Evolutionary conservation across 208 protist species (phyloP), one percentile per base, ranked within the genome.

Genomic region (Angomonas deanei): DNA sequence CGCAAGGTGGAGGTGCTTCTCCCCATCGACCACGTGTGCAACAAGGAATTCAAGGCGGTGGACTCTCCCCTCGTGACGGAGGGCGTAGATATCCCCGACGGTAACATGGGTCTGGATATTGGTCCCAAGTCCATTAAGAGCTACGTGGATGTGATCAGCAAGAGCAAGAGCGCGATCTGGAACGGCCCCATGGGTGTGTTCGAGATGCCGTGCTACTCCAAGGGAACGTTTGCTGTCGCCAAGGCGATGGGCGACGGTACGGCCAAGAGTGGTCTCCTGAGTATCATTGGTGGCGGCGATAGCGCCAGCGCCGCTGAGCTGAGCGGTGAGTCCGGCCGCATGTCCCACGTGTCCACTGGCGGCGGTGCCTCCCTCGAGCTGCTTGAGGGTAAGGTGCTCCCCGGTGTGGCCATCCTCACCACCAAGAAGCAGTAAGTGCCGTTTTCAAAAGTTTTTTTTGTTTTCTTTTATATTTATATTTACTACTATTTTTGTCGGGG

Each of bases 341-440:
- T 99, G 54, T 93, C 82, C 50, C 98, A 99, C 76, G 92, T 99
- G 31, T 97, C 85, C 34, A 99, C 99, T 58, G 99, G 99, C 61
- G 99, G 99, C 60, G 99, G 98, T 70, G 99, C 98, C 8, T 98
- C 94, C 11, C 89, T 99, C 38, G 98, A 99, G 85, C 92, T 99
- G 33, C 92, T 99, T 5, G 98, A 99, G 81, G 98, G 98, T 59
- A 94, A 93, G 73, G 78, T 78, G 36, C 80, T 98, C 6, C 96
- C 95, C 33, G 96, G 95, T 62, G 87, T 98, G 19, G 78, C 80
- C 39, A 74, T 90, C 50, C 83, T 98, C 38, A 77, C 78, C 26
- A 66, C 87, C 54, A 88, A 85, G 77, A 58, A 68, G 38, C n/a
- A n/a, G n/a, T n/a, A n/a, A n/a, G n/a, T n/a, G n/a, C n/a, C n/a